These are phyloP conservation scores for Fusarium mexicanum DNA, from an alignment of 2,329 filamentous ascomycete genomes.

Conservation along the genomic window DNA sequence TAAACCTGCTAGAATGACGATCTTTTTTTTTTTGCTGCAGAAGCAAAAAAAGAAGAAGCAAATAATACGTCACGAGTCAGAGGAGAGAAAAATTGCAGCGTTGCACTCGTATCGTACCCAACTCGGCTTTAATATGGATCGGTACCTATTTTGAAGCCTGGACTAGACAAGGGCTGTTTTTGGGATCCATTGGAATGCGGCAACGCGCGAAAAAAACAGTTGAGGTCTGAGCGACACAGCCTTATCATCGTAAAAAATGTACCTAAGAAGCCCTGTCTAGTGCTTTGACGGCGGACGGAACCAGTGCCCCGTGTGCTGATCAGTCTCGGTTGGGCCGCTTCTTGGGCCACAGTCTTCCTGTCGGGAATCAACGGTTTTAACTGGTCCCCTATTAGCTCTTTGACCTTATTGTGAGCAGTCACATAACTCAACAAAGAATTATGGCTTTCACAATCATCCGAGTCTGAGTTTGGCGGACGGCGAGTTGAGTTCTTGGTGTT, in stretches of 20 bases:
- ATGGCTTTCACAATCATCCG: background rate
- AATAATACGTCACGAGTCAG: background rate
- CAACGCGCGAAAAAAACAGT: no score
- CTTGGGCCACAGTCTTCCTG: background rate
- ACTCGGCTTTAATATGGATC: background rate
- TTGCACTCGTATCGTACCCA: background rate
- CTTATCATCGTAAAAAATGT: background rate
- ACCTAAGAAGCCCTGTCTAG: background rate
- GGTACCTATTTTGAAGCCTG: background rate
- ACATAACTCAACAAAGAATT: background rate
- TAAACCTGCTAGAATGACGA: background rate
- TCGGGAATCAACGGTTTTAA: background rate
- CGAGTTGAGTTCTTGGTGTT: background rate
- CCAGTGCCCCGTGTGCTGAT: background rate
- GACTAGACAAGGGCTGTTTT: background rate
- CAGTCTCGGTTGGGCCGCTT: background rate
- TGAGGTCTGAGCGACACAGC: background rate
- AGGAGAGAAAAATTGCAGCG: background rate
- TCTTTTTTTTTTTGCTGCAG: background rate
- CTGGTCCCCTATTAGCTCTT: background rate
- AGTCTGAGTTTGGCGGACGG: background rate
- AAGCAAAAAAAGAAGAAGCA: background rate
- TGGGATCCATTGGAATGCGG: background rate
- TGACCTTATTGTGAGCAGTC: background rate
- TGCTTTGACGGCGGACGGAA: background rate